Base-by-base conservation (phyloP, 2,329 filamentous ascomycete species). In the Xylaria sp. region DNA sequence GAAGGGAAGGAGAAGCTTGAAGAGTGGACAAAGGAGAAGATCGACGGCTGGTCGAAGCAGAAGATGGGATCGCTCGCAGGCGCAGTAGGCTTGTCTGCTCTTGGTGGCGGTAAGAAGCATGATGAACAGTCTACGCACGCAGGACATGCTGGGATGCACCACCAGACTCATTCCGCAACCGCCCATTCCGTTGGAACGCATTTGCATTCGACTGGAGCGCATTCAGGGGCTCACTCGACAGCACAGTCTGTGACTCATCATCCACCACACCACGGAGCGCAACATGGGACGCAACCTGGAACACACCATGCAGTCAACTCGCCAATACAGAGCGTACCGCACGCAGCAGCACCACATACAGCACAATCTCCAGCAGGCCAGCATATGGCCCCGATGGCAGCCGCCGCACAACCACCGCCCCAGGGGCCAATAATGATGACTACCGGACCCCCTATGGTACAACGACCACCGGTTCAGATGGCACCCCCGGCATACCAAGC, bases 21-120 rank as follows among this genome's bases (percentile, higher is more conserved):
- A 46, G 63, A 65, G 18, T 73, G 72, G 72, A 65, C 65, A n/a
- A 70, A 70, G 67, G 54, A 63, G 48, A 73, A 70, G 57, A 68
- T 73, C 44, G 72, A 39, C 6, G 15, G 15, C n/a, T 73, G 71
- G 71, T 65, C 67, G 28, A 69, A 69, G 67, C 58, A 61, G 41
- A 73, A 70, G 63, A 68, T 73, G 54, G 72, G 46, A 1, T 70
- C 67, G 1, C 46, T 73, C 1, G 65, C 67, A 1, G 65, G 67
- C 1, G 50, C 54, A 9, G 59, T 66, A 3, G 71, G 64, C 1
- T 52, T 67, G 5, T 48, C 37, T n/a, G 31, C 59, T 15, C 23
- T 56, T 3, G 63, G 58, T 23, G 46, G 13, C 31, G 48, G 57
- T 15, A 67, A 70, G 41, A 15, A 41, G 9, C 51, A 69, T 52